A percentile compares a stretch with the other conserved stretches of the same genome.
Evolutionary conservation across 306 rosid species (phyloP).

Genomic region (Ochetophila trinervis): DNA sequence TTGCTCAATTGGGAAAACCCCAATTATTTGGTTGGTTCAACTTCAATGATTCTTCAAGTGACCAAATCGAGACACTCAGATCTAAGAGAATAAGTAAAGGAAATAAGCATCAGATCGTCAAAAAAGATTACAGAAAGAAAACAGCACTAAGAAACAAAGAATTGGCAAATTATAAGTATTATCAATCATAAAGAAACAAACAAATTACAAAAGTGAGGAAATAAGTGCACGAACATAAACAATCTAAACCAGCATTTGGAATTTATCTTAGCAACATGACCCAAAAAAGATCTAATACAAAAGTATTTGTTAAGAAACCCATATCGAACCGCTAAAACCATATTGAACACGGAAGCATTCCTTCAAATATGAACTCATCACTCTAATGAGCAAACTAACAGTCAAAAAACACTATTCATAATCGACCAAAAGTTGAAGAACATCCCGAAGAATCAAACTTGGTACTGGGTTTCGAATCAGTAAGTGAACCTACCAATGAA

Average conservation of each 20-base stretch:
- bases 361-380: neutral
- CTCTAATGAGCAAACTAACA: neutral
- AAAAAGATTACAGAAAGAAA: constrained; percentile 3
- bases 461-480: constrained; percentile 20
- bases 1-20: constrained; percentile 29
- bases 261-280: neutral
- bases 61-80: constrained; percentile 29
- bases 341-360: constrained; percentile 1
- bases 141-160: constrained; percentile 18
- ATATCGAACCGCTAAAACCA: constrained; percentile 24
- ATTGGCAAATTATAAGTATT: neutral
- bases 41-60: constrained; percentile 23
- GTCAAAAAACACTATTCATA: neutral
- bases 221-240: constrained; percentile 2
- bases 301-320: neutral
- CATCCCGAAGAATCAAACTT: constrained; percentile 16
- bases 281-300: neutral
- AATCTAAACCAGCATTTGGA: neutral
- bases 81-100: constrained; percentile 15
- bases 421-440: constrained; percentile 26
- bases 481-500: constrained; percentile 33
- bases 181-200: neutral
- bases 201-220: neutral
- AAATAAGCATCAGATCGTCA: constrained; percentile 15
- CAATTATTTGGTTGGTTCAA: constrained; percentile 16